Percentiles rank a stretch among this genome's conserved stretches.
These are phyloP conservation scores for Coemansia sp. DNA, from an alignment of 192 early-diverging fungal species.

Conservation along the genomic window DNA sequence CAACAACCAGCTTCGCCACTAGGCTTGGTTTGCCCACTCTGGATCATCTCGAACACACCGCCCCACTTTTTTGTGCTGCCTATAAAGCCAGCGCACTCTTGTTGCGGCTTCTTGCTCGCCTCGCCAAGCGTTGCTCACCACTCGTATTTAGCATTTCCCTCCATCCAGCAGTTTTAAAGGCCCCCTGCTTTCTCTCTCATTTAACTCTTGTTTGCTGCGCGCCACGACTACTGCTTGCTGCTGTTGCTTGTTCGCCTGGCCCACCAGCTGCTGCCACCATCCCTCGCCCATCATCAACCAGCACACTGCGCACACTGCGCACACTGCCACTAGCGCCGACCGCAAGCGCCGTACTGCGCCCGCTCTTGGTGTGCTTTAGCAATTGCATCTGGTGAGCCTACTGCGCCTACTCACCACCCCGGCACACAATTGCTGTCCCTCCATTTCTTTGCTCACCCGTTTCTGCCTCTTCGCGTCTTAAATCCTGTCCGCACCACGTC, in stretches of 20 bases:
- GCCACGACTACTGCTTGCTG: conserved; percentile 6
- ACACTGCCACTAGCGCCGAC: background rate
- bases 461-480: background rate
- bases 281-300: conserved; percentile 2
- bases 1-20: background rate
- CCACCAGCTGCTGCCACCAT: background rate
- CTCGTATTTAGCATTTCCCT: background rate
- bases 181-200: background rate
- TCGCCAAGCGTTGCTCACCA: background rate
- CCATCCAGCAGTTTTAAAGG: background rate
- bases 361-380: background rate
- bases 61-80: background rate
- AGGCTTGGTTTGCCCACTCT: background rate
- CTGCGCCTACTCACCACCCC: background rate
- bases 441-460: background rate
- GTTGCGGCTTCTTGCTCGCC: background rate
- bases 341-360: conserved; percentile 5
- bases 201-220: conserved; percentile 1
- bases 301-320: background rate
- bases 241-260: background rate
- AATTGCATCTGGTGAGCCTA: background rate
- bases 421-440: conserved; percentile 15
- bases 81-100: background rate
- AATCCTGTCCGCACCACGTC: background rate
- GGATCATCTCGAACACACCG: background rate